Evolutionary conservation across 768 basidiomycete genomes (phyloP), one percentile per base, ranked within the genome.

Genomic region (Leccinum subgranulosum): DNA sequence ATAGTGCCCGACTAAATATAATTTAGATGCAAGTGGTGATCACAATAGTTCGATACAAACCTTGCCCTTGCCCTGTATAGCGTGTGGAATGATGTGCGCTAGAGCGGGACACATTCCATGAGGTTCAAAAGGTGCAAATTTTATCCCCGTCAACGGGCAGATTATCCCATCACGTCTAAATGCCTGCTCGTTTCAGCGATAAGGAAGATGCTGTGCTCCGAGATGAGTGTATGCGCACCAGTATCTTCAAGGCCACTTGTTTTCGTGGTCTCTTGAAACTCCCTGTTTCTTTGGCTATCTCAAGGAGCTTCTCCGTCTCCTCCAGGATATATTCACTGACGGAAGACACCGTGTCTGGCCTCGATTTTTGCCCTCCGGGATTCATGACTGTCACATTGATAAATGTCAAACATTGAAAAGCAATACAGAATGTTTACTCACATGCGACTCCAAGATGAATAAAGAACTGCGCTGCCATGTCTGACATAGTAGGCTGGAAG

Each of bases 361-460:
- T 33, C 9, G 55, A 50, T 29, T 29, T 19, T 19, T 1, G 15
- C 14, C 54, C 25, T 50, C 55, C 48, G 4, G 41, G 31, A 34
- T 28, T 57, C 25, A 49, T 34, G 41, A 58, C 54, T 58, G 31
- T 23, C 54, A 1, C n/a, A 45, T 56, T 33, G 19, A 29, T 29
- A 29, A 29, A 29, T 1, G 29, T 29, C 29, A 29, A 11, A 29
- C 31, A 31, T 6, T 27, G 10, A 23, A 23, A 47, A 6, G 3
- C 21, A 12, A 23, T 29, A 10, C 6, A 21, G 23, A 15, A 29
- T 45, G n/a, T 10, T 45, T 45, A 45, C 58, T 50, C 9, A 46
- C 55, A 51, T 23, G 41, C 49, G 15, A 57, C 25, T 36, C 57
- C 39, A 29, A 58, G 54, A 36, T 50, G 41, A n/a, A 31, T 50